Evolutionary conservation across 164 flowering plant species (phyloP).

Genomic region (Vitis cinerea): DNA sequence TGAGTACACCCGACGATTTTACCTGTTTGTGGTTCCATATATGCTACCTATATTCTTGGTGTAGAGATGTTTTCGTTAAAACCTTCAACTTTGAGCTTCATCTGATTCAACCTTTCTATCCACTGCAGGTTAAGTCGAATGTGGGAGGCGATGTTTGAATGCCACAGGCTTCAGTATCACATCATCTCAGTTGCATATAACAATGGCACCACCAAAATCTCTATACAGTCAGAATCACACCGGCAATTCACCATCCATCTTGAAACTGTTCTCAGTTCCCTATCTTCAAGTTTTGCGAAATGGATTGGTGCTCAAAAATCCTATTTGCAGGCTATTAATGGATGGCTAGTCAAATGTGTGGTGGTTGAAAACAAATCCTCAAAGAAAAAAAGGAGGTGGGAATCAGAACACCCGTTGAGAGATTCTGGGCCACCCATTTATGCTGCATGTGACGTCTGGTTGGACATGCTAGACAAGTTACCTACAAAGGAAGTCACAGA

Average conservation of each 20-base stretch:
- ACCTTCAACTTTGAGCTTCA: background rate
- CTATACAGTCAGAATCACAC: constrained; percentile 60
- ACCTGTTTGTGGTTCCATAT: background rate
- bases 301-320: constrained; percentile 71
- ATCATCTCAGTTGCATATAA: constrained; percentile 51
- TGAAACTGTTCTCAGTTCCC: constrained; percentile 45
- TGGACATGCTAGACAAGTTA: constrained; percentile 42
- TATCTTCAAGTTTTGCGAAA: constrained; percentile 64
- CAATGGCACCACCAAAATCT: constrained; percentile 40
- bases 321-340: constrained; percentile 63
- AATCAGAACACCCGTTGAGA: constrained; percentile 32
- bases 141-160: constrained; percentile 91
- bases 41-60: background rate
- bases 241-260: constrained; percentile 60
- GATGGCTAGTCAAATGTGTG: constrained; percentile 82
- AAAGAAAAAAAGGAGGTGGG: constrained; percentile 37
- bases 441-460: constrained; percentile 69
- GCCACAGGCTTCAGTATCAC: constrained; percentile 69
- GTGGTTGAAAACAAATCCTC: constrained; percentile 34
- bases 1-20: no score
- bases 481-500: constrained; percentile 55
- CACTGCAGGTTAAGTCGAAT: constrained; percentile 69
- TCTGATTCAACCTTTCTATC: background rate
- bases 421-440: constrained; percentile 73
- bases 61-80: background rate